A percentile compares a stretch with the other conserved stretches of the same genome.
phyloP scores from a whole-genome alignment of 305 asterid genomes.

The Rubia tinctorum region DNA sequence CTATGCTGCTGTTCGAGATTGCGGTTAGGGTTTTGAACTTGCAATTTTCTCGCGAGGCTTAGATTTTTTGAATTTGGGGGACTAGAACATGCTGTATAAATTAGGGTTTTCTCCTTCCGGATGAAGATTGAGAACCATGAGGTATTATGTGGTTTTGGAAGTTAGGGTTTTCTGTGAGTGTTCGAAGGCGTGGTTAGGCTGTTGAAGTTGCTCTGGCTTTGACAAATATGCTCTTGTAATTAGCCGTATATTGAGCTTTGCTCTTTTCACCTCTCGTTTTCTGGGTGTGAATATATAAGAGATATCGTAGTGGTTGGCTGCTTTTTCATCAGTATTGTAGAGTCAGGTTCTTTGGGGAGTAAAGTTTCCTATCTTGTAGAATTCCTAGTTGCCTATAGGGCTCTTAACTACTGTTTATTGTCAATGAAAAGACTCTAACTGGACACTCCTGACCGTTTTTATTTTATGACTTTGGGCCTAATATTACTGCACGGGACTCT shows the following conservation, averaged over 20 bases:
- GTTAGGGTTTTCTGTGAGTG: conserved; percentile 19
- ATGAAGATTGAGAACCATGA: neutral
- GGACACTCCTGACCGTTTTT: neutral
- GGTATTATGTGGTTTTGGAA: neutral
- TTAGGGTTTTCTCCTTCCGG: neutral
- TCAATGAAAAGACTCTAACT: neutral
- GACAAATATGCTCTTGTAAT: neutral
- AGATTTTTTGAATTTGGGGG: neutral
- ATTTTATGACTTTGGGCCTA: neutral
- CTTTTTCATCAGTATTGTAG: neutral
- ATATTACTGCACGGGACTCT: neutral
- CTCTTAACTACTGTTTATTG: neutral
- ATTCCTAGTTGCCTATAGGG: neutral
- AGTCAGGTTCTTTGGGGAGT: neutral
- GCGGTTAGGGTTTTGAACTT: conserved; percentile 10
- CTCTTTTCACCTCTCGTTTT: too few species aligned
- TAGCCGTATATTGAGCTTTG: too few species aligned
- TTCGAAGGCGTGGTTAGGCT: neutral
- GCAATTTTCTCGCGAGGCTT: neutral
- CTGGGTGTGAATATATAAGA: neutral
- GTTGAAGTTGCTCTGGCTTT: neutral
- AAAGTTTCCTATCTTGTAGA: neutral
- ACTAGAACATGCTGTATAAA: neutral
- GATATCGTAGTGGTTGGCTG: neutral
- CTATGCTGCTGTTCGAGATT: neutral